Conservation (phyloP, 1,284 basidiomycete species). For the Sporisorium graminicola region DNA sequence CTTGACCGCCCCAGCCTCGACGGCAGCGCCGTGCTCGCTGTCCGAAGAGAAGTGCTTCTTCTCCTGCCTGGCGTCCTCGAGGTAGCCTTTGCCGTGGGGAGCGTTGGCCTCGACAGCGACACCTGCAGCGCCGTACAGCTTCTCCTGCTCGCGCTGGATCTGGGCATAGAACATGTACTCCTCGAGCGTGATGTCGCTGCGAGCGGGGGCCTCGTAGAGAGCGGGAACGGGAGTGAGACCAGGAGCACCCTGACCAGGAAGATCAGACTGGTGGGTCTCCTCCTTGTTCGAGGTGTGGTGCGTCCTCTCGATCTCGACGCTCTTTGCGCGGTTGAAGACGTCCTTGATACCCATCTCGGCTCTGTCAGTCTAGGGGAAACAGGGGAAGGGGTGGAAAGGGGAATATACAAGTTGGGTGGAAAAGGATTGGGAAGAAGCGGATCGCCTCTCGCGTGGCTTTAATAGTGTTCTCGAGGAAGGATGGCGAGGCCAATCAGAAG, state of each 20-base stretch:
- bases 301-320: slow-evolving; percentile 34
- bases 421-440: not conserved
- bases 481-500: not conserved
- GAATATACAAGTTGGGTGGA: not conserved
- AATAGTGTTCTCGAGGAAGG: not conserved
- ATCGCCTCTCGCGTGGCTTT: not conserved
- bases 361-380: not conserved
- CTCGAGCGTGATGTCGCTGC: slow-evolving; percentile 27
- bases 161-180: slow-evolving; percentile 54
- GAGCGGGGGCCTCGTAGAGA: slow-evolving; percentile 28
- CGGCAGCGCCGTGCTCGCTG: slow-evolving; percentile 11
- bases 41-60: slow-evolving; percentile 18
- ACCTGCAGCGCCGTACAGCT: slow-evolving; percentile 34
- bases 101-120: slow-evolving; percentile 35
- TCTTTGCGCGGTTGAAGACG: slow-evolving; percentile 22
- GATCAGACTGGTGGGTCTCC: slow-evolving; percentile 42
- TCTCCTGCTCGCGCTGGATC: slow-evolving; percentile 48
- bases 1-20: slow-evolving; percentile 19
- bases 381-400: not conserved
- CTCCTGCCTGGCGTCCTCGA: slow-evolving; percentile 20
- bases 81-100: slow-evolving; percentile 22
- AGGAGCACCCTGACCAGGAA: slow-evolving; percentile 42
- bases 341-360: slow-evolving; percentile 38
- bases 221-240: slow-evolving; percentile 40
- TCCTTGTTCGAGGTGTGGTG: slow-evolving; percentile 42